These are phyloP conservation scores for Colletotrichum sp. DNA, from an alignment of 2,329 filamentous ascomycete genomes.

Conservation along the genomic window DNA sequence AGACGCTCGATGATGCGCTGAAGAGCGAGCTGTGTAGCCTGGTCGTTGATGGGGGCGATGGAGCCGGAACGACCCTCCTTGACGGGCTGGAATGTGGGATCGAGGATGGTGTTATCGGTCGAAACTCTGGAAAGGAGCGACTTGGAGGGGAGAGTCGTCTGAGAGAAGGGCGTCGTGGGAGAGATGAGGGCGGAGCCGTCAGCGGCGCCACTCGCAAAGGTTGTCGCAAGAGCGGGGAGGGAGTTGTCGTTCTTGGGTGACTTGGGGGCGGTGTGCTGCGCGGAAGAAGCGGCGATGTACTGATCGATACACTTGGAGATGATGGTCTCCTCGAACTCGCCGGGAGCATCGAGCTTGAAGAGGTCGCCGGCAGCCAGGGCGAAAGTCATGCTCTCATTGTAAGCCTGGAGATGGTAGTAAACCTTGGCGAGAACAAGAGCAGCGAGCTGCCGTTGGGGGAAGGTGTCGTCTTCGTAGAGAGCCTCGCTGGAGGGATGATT, in stretches of 20 bases:
- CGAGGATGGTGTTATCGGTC: constrained; percentile 67
- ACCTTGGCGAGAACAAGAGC: constrained; percentile 96
- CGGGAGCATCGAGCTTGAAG: constrained; percentile 88
- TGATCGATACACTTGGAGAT: constrained; percentile 98
- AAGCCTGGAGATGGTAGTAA: constrained; percentile 98
- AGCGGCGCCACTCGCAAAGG: constrained; percentile 72
- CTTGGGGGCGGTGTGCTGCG: constrained; percentile 53
- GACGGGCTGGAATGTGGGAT: constrained; percentile 60
- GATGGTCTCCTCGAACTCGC: constrained; percentile 99
- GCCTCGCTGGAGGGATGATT: constrained; percentile 71
- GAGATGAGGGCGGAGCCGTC: constrained; percentile 79
- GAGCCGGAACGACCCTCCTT: constrained; percentile 62
- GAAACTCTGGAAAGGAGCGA: constrained; percentile 89
- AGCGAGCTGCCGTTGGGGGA: constrained; percentile 91
- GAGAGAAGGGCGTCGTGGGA: constrained; percentile 93
- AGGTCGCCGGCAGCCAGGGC: constrained; percentile 93
- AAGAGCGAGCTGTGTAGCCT: constrained; percentile 78
- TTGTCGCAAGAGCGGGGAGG: constrained; percentile 76
- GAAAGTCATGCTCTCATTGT: constrained; percentile 99
- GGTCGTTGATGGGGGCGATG: constrained; percentile 70
- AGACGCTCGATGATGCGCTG: constrained; percentile 86
- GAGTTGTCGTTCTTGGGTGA: constrained; percentile 46
- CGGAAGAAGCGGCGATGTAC: constrained; percentile 79
- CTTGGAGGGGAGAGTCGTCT: constrained; percentile 91
- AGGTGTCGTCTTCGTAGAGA: constrained; percentile 94